Evolutionary conservation across 2,329 filamentous ascomycete genomes (phyloP), one percentile per base, ranked within the genome.

Genomic region (Claviceps africana): DNA sequence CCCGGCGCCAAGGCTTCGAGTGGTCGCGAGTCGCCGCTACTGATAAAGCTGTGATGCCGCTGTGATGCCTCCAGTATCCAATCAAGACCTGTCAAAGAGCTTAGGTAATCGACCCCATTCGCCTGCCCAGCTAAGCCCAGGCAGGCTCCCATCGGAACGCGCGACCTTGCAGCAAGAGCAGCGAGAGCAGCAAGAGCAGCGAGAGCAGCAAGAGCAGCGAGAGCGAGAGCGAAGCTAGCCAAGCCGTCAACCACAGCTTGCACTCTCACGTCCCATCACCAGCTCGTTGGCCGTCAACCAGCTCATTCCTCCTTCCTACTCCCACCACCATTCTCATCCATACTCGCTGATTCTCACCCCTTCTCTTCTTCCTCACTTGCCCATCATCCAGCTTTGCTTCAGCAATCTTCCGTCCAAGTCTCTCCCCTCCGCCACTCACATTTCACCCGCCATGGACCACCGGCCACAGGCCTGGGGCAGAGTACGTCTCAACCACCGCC

Each of bases 391-490:
- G 10, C 10, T 49, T 21, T 13, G n/a, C 10, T 31, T 33, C 28
- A 9, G 22, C 39, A n/a, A 25, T 42, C 13, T 10, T 45, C 39
- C 50, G 6, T 22, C 48, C 25, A 15, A 28, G 4, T n/a, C 35
- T 37, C 46, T 28, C 42, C 25, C 15, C 55, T 45, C 46, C 45
- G 47, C 45, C 13, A 19, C 50, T 45, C 53, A 52, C 50, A 52
- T 33, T 56, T 45, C 53, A 52, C 50, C 54, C 56, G 60, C 54
- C 59, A 86, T 86, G 82, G 83, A 86, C 70, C 82, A 86, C 70
- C 78, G 82, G 70, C 82, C 82, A 64, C 80, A 85, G 73, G 78
- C 77, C 64, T 86, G 82, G 82, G 82, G 82, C 59, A 80, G 82
- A 72, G 82, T 85, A 77, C 65, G 81, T 73, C 50, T 39, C 46